phyloP scores from a whole-genome alignment of 225 moss, liverwort and hornwort genomes.

The Rhytidiadelphus loreus region DNA sequence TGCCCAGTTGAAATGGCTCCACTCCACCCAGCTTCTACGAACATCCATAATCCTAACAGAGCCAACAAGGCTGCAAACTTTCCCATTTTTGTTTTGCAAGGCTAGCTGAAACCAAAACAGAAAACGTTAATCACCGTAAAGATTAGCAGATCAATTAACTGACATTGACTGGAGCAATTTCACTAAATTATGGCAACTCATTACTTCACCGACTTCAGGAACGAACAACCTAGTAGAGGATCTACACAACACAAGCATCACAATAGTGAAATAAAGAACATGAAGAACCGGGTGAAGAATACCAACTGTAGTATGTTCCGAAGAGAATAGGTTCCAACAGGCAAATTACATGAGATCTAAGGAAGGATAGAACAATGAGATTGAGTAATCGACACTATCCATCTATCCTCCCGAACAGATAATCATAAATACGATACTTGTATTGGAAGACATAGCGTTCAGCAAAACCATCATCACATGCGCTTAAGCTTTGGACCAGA shows the following conservation, averaged over 20 bases:
- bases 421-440: neutral
- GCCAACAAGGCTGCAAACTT: neutral
- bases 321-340: neutral
- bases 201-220: neutral
- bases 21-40: neutral
- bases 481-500: neutral
- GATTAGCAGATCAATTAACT: neutral
- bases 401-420: neutral
- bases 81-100: neutral
- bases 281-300: neutral
- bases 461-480: neutral
- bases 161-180: neutral
- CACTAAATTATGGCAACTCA: neutral
- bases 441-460: neutral
- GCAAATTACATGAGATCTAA: neutral
- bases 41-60: slow-evolving; percentile 16
- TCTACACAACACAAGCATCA: neutral
- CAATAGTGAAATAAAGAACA: neutral
- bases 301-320: neutral
- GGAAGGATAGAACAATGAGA: neutral
- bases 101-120: neutral
- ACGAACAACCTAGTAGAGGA: neutral
- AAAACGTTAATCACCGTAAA: neutral
- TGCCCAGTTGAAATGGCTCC: neutral
- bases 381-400: neutral